These are phyloP conservation scores for Kokia cookei DNA, from an alignment of 441 rosid genomes.

Conservation along the genomic window DNA sequence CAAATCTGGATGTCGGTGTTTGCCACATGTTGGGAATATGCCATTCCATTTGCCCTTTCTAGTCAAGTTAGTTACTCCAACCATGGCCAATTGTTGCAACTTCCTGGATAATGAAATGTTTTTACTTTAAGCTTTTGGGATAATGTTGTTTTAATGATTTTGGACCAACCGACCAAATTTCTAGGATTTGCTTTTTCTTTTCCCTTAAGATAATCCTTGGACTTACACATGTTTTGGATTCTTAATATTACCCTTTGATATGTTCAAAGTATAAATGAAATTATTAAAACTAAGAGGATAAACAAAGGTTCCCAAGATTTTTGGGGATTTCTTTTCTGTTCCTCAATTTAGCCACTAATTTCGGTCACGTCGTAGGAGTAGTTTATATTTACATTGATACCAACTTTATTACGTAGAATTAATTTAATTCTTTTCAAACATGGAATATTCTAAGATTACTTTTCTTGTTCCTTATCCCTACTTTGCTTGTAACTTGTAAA, in stretches of 20 bases:
- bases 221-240: no score
- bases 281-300: no score
- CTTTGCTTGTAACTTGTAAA: not conserved
- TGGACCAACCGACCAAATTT: not conserved
- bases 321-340: not conserved
- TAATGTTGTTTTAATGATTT: not conserved
- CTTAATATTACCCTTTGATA: no score
- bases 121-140: not conserved
- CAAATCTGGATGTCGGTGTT: no score
- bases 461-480: not conserved
- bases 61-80: not conserved
- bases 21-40: no score
- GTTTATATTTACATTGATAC: not conserved
- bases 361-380: not conserved
- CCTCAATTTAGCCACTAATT: not conserved
- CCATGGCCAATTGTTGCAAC: no score
- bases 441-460: not conserved
- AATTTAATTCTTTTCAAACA: not conserved
- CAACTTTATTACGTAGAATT: not conserved
- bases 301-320: no score
- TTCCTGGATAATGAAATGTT: no score
- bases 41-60: no score
- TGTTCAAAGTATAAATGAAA: no score
- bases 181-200: not conserved
- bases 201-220: not conserved